Conservation (phyloP, 2,329 filamentous ascomycete species). For the Grosmannia serpens region DNA sequence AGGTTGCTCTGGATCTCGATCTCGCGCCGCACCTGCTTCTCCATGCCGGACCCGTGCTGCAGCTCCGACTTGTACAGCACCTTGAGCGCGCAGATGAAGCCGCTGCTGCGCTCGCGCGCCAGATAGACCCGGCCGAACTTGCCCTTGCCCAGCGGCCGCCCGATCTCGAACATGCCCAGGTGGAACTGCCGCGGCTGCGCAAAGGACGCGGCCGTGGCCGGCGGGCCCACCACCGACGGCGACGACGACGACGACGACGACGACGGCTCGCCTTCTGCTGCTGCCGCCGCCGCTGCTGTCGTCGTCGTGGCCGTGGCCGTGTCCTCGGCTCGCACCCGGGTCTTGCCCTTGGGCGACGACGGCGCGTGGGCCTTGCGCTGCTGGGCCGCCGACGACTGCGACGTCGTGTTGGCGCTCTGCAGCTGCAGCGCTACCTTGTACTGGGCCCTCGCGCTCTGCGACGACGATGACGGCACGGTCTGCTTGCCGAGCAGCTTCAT, state of each 20-base stretch:
- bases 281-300: not conserved
- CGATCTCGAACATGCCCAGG: constrained; percentile 90
- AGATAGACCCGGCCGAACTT: constrained; percentile 84
- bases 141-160: constrained; percentile 72
- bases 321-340: not conserved
- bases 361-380: constrained; percentile 11
- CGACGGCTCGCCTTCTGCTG: not conserved
- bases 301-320: no score
- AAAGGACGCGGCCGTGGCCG: constrained; percentile 16
- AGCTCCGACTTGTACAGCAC: constrained; percentile 77
- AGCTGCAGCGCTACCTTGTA: constrained; percentile 78
- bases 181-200: constrained; percentile 56
- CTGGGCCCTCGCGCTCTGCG: constrained; percentile 56
- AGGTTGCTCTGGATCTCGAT: constrained; percentile 86
- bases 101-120: constrained; percentile 64
- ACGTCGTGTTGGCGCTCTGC: constrained; percentile 54
- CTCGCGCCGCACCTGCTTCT: constrained; percentile 78
- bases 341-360: constrained; percentile 14
- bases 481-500: constrained; percentile 1
- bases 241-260: constrained; percentile 21
- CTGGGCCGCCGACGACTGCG: constrained; percentile 46
- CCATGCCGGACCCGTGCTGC: constrained; percentile 62
- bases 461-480: not conserved
- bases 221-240: constrained; percentile 41
- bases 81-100: constrained; percentile 79